Evolutionary conservation across 2,329 filamentous ascomycete species (phyloP).

Genomic region (Metarhizium sp.): DNA sequence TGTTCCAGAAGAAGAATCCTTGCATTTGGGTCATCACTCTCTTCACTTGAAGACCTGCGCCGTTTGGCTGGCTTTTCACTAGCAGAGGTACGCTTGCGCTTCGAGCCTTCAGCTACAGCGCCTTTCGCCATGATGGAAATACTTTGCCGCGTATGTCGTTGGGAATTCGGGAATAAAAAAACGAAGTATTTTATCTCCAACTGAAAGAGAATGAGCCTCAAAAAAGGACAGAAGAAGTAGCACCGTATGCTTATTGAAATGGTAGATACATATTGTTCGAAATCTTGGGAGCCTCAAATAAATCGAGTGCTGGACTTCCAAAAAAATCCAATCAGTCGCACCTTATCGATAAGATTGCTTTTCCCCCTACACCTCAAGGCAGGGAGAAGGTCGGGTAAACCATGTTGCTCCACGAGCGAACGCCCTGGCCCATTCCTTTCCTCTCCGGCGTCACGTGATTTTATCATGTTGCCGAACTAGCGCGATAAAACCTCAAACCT

Average conservation of each 20-base stretch:
- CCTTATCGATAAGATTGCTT: neutral
- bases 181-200: neutral
- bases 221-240: neutral
- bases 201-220: neutral
- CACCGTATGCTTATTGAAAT: neutral
- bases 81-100: conserved; percentile 41
- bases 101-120: conserved; percentile 18
- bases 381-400: conserved; percentile 16
- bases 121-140: conserved; percentile 17
- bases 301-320: neutral
- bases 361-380: neutral
- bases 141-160: neutral
- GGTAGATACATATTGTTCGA: neutral
- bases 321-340: conserved; percentile 6
- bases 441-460: conserved; percentile 24
- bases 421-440: neutral
- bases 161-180: neutral
- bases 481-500: conserved; percentile 42
- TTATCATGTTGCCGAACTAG: conserved; percentile 28
- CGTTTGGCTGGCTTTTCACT: conserved; percentile 41
- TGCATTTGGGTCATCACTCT: conserved; percentile 45
- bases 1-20: conserved; percentile 68
- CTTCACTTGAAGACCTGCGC: conserved; percentile 35
- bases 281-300: neutral
- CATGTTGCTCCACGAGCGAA: neutral